Evolutionary conservation across 768 basidiomycete genomes (phyloP).

Genomic region (Sarcodon aspratus): DNA sequence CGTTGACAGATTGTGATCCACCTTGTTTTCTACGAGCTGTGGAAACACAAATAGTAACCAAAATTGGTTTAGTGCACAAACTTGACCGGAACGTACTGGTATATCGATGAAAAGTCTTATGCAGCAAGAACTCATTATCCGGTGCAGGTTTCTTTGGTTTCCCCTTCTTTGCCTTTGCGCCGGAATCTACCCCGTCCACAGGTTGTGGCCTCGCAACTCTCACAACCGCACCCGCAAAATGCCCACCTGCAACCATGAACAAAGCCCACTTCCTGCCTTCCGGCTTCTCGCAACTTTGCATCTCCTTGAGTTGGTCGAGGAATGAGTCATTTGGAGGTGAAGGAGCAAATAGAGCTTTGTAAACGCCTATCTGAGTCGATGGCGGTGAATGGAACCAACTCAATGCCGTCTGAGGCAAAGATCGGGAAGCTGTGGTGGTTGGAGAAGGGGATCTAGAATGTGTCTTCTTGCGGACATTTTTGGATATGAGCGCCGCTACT

Average conservation of each 20-base stretch:
- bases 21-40: conserved; percentile 95
- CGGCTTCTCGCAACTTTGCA: conserved; percentile 40
- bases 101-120: conserved; percentile 98
- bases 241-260: conserved; percentile 96
- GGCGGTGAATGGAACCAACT: conserved; percentile 87
- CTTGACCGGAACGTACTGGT: conserved; percentile 57
- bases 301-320: conserved; percentile 46
- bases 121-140: conserved; percentile 71
- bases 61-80: background rate
- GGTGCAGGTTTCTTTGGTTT: conserved; percentile 51
- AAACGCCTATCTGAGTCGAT: conserved; percentile 83
- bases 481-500: conserved; percentile 56
- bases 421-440: conserved; percentile 21
- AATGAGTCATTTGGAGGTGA: conserved; percentile 30
- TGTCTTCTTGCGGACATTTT: conserved; percentile 31
- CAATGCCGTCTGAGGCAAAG: conserved; percentile 51
- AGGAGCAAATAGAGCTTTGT: conserved; percentile 62
- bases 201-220: conserved; percentile 41
- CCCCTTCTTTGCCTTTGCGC: conserved; percentile 21
- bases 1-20: conserved; percentile 85
- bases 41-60: background rate
- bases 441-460: conserved; percentile 35
- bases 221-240: conserved; percentile 90
- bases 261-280: conserved; percentile 78
- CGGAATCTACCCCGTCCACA: conserved; percentile 22